These are phyloP conservation scores for Drosera spatulata DNA, from an alignment of 179 eudicot genomes.

Conservation along the genomic window DNA sequence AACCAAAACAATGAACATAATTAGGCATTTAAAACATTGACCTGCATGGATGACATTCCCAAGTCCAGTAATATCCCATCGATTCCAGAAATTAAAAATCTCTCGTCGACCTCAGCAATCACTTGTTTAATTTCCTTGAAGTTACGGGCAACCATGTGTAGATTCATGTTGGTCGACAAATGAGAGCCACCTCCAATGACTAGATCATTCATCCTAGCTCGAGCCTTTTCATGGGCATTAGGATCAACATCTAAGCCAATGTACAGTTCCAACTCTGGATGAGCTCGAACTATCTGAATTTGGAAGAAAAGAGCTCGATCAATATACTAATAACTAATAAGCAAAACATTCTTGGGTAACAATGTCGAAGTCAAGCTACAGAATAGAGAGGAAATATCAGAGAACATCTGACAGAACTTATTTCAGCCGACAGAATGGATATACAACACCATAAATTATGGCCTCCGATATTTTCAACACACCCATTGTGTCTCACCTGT, in stretches of 20 bases:
- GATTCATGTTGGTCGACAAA: slow-evolving; percentile 27
- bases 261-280: slow-evolving; percentile 65
- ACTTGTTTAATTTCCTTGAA: slow-evolving; percentile 48
- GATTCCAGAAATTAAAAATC: slow-evolving; percentile 35
- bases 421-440: too few relatives aligned
- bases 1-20: not conserved
- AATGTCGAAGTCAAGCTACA: too few relatives aligned
- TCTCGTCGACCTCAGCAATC: slow-evolving; percentile 48
- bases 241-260: slow-evolving; percentile 94
- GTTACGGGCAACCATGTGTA: slow-evolving; percentile 46
- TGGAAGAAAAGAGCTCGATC: not conserved
- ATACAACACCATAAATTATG: too few relatives aligned
- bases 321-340: too few relatives aligned
- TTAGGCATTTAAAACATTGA: slow-evolving; percentile 15
- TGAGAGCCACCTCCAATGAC: slow-evolving; percentile 18
- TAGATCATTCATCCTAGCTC: slow-evolving; percentile 32
- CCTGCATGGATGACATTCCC: slow-evolving; percentile 99
- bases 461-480: too few relatives aligned
- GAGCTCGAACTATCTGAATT: slow-evolving; percentile 71
- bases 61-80: slow-evolving; percentile 93
- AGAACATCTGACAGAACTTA: too few relatives aligned
- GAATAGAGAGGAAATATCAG: too few relatives aligned
- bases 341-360: too few relatives aligned
- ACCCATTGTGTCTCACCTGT: too few relatives aligned
- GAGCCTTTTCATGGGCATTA: slow-evolving; percentile 64